Percentiles rank a stretch among this genome's conserved stretches.
These are phyloP conservation scores for Candida hungchunana DNA, from an alignment of 805 yeast genomes.

Conservation along the genomic window DNA sequence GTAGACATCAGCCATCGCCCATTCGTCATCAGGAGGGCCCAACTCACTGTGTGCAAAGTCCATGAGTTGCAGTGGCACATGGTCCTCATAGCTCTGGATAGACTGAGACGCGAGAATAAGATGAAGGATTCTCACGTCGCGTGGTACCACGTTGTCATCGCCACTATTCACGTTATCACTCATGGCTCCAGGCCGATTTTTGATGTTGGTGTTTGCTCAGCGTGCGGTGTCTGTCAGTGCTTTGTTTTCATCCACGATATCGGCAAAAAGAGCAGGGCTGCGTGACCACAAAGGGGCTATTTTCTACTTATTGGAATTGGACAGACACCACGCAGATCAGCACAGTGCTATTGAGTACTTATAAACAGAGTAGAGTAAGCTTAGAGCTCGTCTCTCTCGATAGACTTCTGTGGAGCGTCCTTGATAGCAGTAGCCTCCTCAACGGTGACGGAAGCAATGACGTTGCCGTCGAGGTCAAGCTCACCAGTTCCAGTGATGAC, in stretches of 20 bases:
- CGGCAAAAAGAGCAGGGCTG: too few species aligned
- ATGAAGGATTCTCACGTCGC: conserved; percentile 89
- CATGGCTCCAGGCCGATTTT: too few species aligned
- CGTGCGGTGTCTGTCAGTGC: too few species aligned
- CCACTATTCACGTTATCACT: conserved; percentile 2
- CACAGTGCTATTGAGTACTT: too few species aligned
- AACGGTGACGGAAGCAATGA: conserved; percentile 20
- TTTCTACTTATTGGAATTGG: too few species aligned
- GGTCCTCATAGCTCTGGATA: conserved; percentile 87
- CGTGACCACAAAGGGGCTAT: too few species aligned
- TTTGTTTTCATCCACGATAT: too few species aligned
- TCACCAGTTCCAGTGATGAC: conserved; percentile 72
- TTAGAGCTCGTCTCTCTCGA: conserved; percentile 34
- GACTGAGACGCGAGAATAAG: conserved; percentile 91
- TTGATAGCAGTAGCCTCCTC: conserved; percentile 15
- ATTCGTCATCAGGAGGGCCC: too few species aligned
- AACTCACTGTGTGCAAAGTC: conserved; percentile 82
- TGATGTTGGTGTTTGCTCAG: too few species aligned
- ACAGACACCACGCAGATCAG: too few species aligned
- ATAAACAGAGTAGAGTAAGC: background rate
- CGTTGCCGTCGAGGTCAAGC: conserved; percentile 35
- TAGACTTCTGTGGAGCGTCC: conserved; percentile 12
- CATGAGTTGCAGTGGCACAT: conserved; percentile 93
- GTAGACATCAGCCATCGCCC: too few species aligned
- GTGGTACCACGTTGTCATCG: conserved; percentile 46